A percentile compares a stretch with the other conserved stretches of the same genome.
Conservation (phyloP, 2,329 filamentous ascomycete species). For the Fonsecaea monophora region DNA sequence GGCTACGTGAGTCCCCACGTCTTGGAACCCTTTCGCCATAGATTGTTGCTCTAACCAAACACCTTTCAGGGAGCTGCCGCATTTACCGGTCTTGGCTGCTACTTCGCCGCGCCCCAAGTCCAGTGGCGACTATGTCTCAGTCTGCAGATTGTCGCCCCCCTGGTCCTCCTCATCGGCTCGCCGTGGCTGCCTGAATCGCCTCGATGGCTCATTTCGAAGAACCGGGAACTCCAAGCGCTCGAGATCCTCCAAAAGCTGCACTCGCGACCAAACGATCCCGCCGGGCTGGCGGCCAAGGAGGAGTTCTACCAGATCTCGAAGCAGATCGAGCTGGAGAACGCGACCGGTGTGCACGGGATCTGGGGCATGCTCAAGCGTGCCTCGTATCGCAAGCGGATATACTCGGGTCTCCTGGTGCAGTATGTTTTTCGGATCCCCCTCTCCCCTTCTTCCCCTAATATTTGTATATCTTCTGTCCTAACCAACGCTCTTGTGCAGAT, state of each 20-base stretch:
- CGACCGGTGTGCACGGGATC: constrained; percentile 41
- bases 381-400: constrained; percentile 48
- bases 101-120: constrained; percentile 20
- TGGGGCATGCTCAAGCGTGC: constrained; percentile 52
- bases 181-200: constrained; percentile 50
- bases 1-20: constrained; percentile 24
- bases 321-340: constrained; percentile 51
- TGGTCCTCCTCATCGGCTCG: constrained; percentile 50
- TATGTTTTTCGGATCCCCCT: constrained; percentile 40
- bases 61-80: constrained; percentile 17
- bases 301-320: constrained; percentile 55
- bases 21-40: background rate
- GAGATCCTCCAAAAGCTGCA: constrained; percentile 54
- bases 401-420: constrained; percentile 19
- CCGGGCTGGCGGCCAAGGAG: constrained; percentile 47
- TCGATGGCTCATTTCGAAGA: constrained; percentile 53
- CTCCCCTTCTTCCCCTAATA: no score
- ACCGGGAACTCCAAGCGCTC: constrained; percentile 47
- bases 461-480: constrained; percentile 41
- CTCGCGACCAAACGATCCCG: constrained; percentile 47
- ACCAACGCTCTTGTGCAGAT: constrained; percentile 45
- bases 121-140: constrained; percentile 30
- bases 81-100: constrained; percentile 26
- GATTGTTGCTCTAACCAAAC: background rate
- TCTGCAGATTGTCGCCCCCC: constrained; percentile 50